Percentiles rank a stretch among this genome's conserved stretches.
These are phyloP conservation scores for Suillus subluteus DNA, from an alignment of 768 basidiomycete genomes.

Conservation along the genomic window DNA sequence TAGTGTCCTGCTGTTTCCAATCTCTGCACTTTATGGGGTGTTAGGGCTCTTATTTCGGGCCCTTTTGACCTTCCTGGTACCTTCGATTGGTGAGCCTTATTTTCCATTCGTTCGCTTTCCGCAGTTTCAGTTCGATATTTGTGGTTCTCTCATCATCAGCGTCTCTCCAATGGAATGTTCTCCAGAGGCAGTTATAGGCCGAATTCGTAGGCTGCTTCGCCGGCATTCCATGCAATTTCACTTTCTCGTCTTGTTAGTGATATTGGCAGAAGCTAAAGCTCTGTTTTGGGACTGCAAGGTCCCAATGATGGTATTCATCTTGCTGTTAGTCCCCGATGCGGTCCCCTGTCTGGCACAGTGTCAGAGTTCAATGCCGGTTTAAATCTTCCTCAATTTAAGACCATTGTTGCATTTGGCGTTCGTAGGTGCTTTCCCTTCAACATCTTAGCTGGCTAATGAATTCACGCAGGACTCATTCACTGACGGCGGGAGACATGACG, in stretches of 20 bases:
- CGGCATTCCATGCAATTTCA: neutral
- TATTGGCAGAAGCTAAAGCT: neutral
- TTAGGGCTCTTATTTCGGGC: neutral
- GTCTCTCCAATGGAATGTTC: neutral
- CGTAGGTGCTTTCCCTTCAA: slow-evolving; percentile 13
- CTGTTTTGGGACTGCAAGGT: slow-evolving; percentile 16
- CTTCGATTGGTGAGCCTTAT: neutral
- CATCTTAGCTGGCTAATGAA: neutral
- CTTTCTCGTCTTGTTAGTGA: neutral
- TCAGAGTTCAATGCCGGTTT: slow-evolving; percentile 56
- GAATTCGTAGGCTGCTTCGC: neutral
- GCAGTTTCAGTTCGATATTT: neutral
- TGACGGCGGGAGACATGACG: slow-evolving; percentile 52
- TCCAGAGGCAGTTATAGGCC: neutral
- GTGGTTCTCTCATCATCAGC: neutral
- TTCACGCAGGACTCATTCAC: slow-evolving; percentile 50
- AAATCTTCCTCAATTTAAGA: slow-evolving; percentile 39
- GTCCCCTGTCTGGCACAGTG: slow-evolving; percentile 40
- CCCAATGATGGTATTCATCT: slow-evolving; percentile 39
- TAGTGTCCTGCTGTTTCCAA: neutral
- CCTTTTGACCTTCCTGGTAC: neutral
- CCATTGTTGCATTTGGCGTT: slow-evolving; percentile 58
- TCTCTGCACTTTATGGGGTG: neutral
- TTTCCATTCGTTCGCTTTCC: neutral
- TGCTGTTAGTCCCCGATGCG: slow-evolving; percentile 50